Evolutionary conservation across 352 stramenopile genomes (phyloP).

Genomic region (Globisporangium yorkense): DNA sequence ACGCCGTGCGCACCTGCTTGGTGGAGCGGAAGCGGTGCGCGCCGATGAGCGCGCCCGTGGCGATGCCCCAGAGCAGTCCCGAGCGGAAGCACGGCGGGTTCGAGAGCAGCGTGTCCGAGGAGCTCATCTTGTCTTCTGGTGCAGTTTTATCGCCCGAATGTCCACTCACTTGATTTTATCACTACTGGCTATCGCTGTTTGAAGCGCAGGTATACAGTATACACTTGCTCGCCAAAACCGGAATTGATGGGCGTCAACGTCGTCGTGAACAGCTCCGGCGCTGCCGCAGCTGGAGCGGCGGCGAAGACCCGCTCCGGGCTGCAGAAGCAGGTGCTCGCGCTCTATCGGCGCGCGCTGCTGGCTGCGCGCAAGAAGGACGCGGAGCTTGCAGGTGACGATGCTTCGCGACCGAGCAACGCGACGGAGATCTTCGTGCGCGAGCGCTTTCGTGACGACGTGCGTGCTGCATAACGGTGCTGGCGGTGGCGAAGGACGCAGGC

Average conservation of each 20-base stretch:
- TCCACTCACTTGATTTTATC: not conserved
- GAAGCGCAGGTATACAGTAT: too few relatives aligned
- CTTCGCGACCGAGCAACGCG: slow-evolving; percentile 2
- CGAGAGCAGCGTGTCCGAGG: slow-evolving; percentile 38
- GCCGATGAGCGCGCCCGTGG: slow-evolving; percentile 48
- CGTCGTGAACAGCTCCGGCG: slow-evolving; percentile 16
- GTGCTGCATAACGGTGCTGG: slow-evolving; percentile 4
- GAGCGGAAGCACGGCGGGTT: slow-evolving; percentile 80
- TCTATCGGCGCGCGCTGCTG: slow-evolving; percentile 63
- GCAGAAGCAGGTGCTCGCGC: slow-evolving; percentile 67
- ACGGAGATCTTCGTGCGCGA: slow-evolving; percentile 62
- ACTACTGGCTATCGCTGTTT: too few relatives aligned
- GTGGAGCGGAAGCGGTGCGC: slow-evolving; percentile 65
- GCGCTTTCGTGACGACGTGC: slow-evolving; percentile 70
- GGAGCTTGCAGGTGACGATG: slow-evolving; percentile 14
- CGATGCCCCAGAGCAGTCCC: slow-evolving; percentile 75
- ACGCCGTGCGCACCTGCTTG: slow-evolving; percentile 44
- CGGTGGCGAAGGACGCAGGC: not conserved
- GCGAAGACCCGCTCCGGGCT: slow-evolving; percentile 52
- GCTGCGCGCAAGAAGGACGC: slow-evolving; percentile 55
- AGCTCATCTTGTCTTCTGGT: not conserved
- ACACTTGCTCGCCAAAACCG: too few relatives aligned
- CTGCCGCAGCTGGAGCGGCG: slow-evolving; percentile 8
- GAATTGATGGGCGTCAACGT: not conserved
- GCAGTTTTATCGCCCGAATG: too few relatives aligned